Percentiles rank a stretch among this genome's conserved stretches.
Conservation (phyloP, 2,329 filamentous ascomycete genomes). For the Ceratocystis eucalypticola region DNA sequence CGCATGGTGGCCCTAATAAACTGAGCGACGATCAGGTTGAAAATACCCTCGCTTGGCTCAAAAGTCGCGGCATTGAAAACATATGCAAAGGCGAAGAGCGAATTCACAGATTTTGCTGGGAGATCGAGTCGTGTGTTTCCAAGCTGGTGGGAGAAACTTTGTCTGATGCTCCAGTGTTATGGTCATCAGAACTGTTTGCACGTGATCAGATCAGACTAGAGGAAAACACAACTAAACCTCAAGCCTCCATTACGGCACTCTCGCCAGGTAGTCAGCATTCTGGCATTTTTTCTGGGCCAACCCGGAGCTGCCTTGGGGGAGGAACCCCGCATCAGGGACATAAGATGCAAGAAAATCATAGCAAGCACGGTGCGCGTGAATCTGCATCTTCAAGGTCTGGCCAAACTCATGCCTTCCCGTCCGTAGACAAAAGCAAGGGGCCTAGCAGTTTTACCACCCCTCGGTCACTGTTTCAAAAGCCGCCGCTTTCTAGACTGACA, state of each 20-base stretch:
- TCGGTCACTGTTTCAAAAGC: slow-evolving; percentile 74
- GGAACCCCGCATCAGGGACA: slow-evolving; percentile 24
- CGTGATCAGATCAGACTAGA: slow-evolving; percentile 56
- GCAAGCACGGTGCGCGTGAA: not conserved
- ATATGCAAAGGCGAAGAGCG: slow-evolving; percentile 91
- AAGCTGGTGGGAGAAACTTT: slow-evolving; percentile 76
- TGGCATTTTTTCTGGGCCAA: slow-evolving; percentile 43
- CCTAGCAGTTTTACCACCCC: slow-evolving; percentile 40
- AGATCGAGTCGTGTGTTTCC: slow-evolving; percentile 73
- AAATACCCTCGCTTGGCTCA: slow-evolving; percentile 69
- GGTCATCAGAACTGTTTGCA: slow-evolving; percentile 80
- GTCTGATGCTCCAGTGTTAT: slow-evolving; percentile 72
- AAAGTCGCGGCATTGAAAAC: slow-evolving; percentile 71
- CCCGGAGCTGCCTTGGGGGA: slow-evolving; percentile 25
- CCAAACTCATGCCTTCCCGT: not conserved
- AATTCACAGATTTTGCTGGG: slow-evolving; percentile 84
- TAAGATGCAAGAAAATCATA: slow-evolving; percentile 43
- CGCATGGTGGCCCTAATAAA: slow-evolving; percentile 85
- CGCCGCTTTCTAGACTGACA: slow-evolving; percentile 46
- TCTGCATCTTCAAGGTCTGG: not conserved
- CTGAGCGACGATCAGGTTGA: slow-evolving; percentile 91
- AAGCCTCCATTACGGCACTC: slow-evolving; percentile 28
- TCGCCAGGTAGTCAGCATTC: slow-evolving; percentile 37
- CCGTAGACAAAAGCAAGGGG: not conserved
- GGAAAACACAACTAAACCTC: slow-evolving; percentile 24